Conservation (phyloP, 2,329 filamentous ascomycete species). For the Aureobasidium namibiae region DNA sequence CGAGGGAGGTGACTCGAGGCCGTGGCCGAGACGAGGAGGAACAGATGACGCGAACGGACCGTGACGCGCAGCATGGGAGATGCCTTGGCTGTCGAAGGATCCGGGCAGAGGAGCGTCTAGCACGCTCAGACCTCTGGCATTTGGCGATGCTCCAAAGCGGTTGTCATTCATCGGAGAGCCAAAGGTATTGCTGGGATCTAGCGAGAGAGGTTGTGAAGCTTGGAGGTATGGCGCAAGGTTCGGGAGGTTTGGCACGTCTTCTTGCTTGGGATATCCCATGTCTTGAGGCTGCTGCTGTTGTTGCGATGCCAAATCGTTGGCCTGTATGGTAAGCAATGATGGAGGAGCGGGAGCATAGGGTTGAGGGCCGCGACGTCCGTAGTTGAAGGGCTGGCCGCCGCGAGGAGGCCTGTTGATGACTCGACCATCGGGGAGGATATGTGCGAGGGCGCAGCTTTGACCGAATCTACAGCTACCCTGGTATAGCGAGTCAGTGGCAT, state of each 20-base stretch:
- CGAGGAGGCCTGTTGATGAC: conserved; percentile 66
- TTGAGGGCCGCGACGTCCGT: conserved; percentile 13
- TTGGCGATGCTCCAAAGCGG: conserved; percentile 70
- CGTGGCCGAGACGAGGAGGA: conserved; percentile 86
- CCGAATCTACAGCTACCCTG: conserved; percentile 99
- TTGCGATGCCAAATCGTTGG: conserved; percentile 11
- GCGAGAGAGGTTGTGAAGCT: conserved; percentile 1
- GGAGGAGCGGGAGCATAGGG: conserved; percentile 11
- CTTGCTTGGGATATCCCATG: not conserved
- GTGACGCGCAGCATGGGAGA: conserved; percentile 83
- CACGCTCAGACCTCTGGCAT: conserved; percentile 62
- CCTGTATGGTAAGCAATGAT: conserved; percentile 26
- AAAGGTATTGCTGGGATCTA: conserved; percentile 41
- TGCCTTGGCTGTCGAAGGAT: conserved; percentile 92
- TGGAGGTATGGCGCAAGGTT: conserved; percentile 5
- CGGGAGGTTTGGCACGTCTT: not conserved
- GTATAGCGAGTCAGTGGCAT: conserved; percentile 20
- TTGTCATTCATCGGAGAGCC: conserved; percentile 77
- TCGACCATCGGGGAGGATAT: conserved; percentile 87
- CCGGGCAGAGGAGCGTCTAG: conserved; percentile 87
- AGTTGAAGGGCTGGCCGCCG: conserved; percentile 14
- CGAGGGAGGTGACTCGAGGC: conserved; percentile 74
- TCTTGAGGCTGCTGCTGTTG: conserved; percentile 13
- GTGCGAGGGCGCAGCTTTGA: conserved; percentile 92
- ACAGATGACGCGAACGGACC: conserved; percentile 89